Percentiles rank a stretch among this genome's conserved stretches.
These are phyloP conservation scores for Trichophyton verrucosum DNA, from an alignment of 2,329 filamentous ascomycete genomes.

Conservation along the genomic window DNA sequence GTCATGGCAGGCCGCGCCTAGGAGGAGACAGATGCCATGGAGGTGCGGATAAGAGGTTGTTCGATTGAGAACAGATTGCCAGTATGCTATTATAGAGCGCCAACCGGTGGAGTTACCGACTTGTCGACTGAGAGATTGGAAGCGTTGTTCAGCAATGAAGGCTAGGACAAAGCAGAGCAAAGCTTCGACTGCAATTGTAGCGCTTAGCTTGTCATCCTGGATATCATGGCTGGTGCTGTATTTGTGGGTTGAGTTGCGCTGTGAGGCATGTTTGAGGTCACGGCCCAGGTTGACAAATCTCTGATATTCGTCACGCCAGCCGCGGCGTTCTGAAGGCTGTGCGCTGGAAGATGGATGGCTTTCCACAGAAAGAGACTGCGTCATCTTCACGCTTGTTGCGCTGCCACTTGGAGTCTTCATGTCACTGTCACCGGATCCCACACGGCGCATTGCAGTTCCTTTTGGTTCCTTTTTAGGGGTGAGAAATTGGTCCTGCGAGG, in stretches of 20 bases:
- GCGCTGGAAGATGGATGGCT: conserved; percentile 16
- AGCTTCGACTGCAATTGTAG: conserved; percentile 32
- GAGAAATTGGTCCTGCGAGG: conserved; percentile 21
- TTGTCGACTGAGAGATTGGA: conserved; percentile 26
- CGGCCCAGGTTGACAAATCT: conserved; percentile 33
- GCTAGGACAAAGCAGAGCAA: conserved; percentile 38
- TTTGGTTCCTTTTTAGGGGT: conserved; percentile 35
- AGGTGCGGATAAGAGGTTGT: conserved; percentile 30
- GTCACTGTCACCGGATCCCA: conserved; percentile 30
- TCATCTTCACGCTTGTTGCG: conserved; percentile 18
- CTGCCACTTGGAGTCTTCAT: conserved; percentile 27
- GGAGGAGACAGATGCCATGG: conserved; percentile 32
- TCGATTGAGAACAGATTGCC: conserved; percentile 32
- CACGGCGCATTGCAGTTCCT: conserved; percentile 26
- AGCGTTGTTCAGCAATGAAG: conserved; percentile 33
- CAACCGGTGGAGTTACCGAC: conserved; percentile 32
- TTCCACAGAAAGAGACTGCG: conserved; percentile 12
- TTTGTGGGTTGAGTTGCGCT: conserved; percentile 23
- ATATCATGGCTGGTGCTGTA: conserved; percentile 9
- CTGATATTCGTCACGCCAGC: conserved; percentile 33
- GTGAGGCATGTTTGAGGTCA: conserved; percentile 35
- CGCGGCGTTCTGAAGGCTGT: conserved; percentile 27
- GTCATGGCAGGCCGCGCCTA: conserved; percentile 37
- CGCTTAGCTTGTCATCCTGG: conserved; percentile 27
- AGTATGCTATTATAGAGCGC: conserved; percentile 37